Base-by-base conservation (phyloP, 164 flowering plant genomes). In the Stephania japonica region DNA sequence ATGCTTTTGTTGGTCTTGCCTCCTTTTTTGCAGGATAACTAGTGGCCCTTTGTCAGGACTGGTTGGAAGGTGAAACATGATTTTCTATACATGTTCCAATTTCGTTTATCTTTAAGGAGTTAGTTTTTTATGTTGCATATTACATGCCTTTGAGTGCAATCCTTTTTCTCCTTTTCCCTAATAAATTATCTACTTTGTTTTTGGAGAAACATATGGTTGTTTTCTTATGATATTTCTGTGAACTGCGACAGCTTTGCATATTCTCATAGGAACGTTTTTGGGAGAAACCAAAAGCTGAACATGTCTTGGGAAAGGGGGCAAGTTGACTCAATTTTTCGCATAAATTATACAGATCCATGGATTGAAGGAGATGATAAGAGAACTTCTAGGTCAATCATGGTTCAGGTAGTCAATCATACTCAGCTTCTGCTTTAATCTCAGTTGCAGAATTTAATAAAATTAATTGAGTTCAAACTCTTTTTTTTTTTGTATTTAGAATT, bases 281-380 rank as follows among this genome's bases (percentile, higher is more conserved):
- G 98, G 70, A 84, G 90, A 79, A 96, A 96, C 81, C 94, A 96
- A 73, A 96, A 96, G 75, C 86, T 96, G 44, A 94, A 96, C 85
- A 79, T 96, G 43, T 93, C 99, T 67, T 68, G 90, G 42, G 98
- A 96, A 83, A 93, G 95, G 78, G 99, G 99, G 42, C 99, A 96
- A 78, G 81, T 93, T 72, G 99, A 93, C 75, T 91, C 97, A 24
- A 86, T 89, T 74, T 96, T 90, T 75, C 93, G 99, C 64, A 75
- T 96, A 65, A 93, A 90, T 79, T 92, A 90, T 77, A 93, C 89
- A 25, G 99, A 90, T 78, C 99, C 99, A 47, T 96, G 99, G 99
- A 90, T 96, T 85, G 91, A 92, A 83, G 98, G 97, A 75, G 99
- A 96, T 87, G 99, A 96, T 78, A 96, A 91, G 77, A 83, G 97